phyloP scores from a whole-genome alignment of 2,329 filamentous ascomycete genomes.

The Talaromyces funiculosus region DNA sequence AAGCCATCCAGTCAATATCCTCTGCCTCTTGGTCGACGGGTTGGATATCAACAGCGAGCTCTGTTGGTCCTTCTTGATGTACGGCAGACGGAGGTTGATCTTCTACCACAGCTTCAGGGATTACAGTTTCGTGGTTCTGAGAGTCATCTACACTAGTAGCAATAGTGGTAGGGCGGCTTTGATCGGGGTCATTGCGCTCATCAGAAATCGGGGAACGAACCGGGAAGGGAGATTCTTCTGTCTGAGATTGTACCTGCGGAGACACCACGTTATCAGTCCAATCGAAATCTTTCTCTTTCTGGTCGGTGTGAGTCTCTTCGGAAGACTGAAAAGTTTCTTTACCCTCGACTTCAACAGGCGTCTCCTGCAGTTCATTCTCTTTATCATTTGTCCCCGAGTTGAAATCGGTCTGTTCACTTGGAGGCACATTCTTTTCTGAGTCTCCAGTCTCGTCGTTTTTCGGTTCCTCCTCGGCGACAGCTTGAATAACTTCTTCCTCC shows the following conservation, averaged over 20 bases:
- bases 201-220: slow-evolving; percentile 27
- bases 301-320: slow-evolving; percentile 33
- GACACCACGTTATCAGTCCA: slow-evolving; percentile 42
- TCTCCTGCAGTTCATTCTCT: slow-evolving; percentile 22
- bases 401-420: slow-evolving; percentile 19
- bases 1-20: background rate
- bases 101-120: background rate
- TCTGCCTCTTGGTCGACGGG: background rate
- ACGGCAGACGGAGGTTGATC: background rate
- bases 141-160: slow-evolving; percentile 17
- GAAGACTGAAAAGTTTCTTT: slow-evolving; percentile 41
- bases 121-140: background rate
- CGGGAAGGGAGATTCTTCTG: slow-evolving; percentile 28
- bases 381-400: slow-evolving; percentile 20
- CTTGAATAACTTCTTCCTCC: slow-evolving; percentile 18
- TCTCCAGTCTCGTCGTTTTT: slow-evolving; percentile 3
- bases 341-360: slow-evolving; percentile 39
- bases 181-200: slow-evolving; percentile 20
- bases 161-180: slow-evolving; percentile 15
- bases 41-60: background rate
- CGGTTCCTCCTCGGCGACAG: slow-evolving; percentile 15
- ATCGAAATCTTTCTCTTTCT: slow-evolving; percentile 33
- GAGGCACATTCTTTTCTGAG: slow-evolving; percentile 15
- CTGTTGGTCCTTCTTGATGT: background rate
- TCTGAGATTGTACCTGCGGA: slow-evolving; percentile 40